Conservation (phyloP, 2,329 filamentous ascomycete species). For the Diaporthe sp. region DNA sequence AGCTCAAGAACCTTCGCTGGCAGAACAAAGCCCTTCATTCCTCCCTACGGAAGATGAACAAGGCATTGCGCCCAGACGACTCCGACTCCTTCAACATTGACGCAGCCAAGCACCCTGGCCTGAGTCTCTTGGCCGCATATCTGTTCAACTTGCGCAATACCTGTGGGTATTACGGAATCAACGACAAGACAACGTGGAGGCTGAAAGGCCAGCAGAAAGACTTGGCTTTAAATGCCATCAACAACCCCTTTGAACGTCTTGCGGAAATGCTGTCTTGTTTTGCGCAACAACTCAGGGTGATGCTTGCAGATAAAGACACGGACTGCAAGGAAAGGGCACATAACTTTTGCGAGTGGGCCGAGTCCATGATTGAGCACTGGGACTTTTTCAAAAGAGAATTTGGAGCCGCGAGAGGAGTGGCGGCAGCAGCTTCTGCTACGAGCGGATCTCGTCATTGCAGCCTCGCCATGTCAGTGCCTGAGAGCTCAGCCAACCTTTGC, state of each 20-base stretch:
- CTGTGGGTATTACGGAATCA: background rate
- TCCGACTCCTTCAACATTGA: background rate
- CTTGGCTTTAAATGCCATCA: background rate
- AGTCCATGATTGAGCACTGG: background rate
- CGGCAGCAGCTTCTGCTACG: background rate
- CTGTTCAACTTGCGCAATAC: background rate
- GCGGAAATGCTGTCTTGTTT: background rate
- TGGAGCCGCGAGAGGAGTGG: background rate
- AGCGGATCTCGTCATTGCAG: background rate
- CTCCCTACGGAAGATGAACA: background rate
- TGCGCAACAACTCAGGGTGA: background rate
- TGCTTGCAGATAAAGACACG: background rate
- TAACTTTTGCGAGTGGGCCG: slow-evolving; percentile 11
- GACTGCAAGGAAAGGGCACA: background rate
- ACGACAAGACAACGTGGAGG: background rate
- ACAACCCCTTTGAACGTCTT: background rate
- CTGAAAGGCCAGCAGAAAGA: background rate
- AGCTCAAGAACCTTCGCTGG: background rate
- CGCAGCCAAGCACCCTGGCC: background rate
- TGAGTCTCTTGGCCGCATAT: slow-evolving; percentile 5
- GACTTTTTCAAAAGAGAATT: background rate
- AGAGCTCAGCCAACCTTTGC: background rate
- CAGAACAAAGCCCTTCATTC: background rate
- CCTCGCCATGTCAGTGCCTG: background rate
- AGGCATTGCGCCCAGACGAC: background rate